Conservation (phyloP, 352 stramenopile genomes). For the Phytopythium kandeliae region DNA sequence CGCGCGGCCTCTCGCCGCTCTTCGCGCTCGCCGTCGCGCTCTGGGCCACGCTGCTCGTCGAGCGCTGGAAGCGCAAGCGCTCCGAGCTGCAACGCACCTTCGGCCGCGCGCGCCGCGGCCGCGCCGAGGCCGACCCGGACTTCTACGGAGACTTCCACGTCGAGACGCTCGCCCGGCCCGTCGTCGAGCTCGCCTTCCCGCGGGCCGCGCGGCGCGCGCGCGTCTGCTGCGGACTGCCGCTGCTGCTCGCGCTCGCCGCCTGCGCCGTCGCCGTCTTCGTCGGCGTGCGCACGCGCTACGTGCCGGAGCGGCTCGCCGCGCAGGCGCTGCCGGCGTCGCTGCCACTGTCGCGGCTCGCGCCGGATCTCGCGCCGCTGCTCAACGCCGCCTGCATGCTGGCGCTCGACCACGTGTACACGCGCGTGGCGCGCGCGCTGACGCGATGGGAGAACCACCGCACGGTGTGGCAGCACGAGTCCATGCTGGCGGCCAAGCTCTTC, state of each 20-base stretch:
- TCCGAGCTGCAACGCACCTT: conserved; percentile 74
- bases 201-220: conserved; percentile 48
- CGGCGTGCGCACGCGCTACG: conserved; percentile 34
- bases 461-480: conserved; percentile 72
- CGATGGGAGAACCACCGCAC: conserved; percentile 80
- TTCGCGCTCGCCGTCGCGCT: conserved; percentile 78
- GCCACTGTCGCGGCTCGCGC: conserved; percentile 26
- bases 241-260: conserved; percentile 49
- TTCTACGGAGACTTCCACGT: conserved; percentile 77
- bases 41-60: conserved; percentile 82
- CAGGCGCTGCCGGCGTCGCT: conserved; percentile 31
- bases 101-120: conserved; percentile 64
- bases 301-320: conserved; percentile 17
- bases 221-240: conserved; percentile 49
- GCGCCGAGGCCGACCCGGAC: conserved; percentile 32
- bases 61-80: conserved; percentile 89
- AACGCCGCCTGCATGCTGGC: conserved; percentile 70
- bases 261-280: conserved; percentile 55
- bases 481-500: conserved; percentile 72
- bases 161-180: conserved; percentile 29
- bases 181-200: conserved; percentile 56
- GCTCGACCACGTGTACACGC: conserved; percentile 67
- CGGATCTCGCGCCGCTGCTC: conserved; percentile 53
- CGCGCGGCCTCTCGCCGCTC: conserved; percentile 33
- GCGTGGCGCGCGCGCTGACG: conserved; percentile 45